Evolutionary conservation across 1,139 yeast genomes (phyloP).

Genomic region (Yamadazyma triangularis): DNA sequence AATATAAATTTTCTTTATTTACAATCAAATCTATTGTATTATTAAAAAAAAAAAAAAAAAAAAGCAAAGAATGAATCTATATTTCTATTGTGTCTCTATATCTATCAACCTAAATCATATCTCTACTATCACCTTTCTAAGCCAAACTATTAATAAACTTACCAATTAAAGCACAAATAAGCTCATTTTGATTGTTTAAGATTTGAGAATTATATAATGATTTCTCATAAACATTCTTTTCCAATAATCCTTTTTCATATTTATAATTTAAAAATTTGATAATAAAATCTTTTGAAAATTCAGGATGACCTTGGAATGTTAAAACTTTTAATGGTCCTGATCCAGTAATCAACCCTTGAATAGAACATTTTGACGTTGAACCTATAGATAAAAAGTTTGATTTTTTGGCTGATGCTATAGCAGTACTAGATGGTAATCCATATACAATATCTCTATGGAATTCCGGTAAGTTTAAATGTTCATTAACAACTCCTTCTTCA

Average conservation of each 20-base stretch:
- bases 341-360: conserved; percentile 58
- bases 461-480: conserved; percentile 47
- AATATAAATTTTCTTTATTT: background rate
- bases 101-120: background rate
- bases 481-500: conserved; percentile 11
- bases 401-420: conserved; percentile 6
- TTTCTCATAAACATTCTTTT: conserved; percentile 20
- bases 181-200: conserved; percentile 31
- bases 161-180: conserved; percentile 29
- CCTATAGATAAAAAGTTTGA: conserved; percentile 44
- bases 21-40: conserved; percentile 1
- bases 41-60: conserved; percentile 1
- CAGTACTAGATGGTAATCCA: conserved; percentile 24
- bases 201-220: conserved; percentile 23
- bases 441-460: conserved; percentile 69
- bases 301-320: conserved; percentile 91
- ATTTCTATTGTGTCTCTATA: too few species aligned
- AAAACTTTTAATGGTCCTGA: conserved; percentile 41
- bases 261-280: conserved; percentile 21
- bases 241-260: conserved; percentile 13
- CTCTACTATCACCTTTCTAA: background rate
- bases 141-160: conserved; percentile 18
- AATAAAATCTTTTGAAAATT: conserved; percentile 46
- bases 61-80: too few species aligned
- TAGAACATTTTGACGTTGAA: conserved; percentile 46